phyloP scores from a whole-genome alignment of 805 yeast species.

The Torulaspora indica region DNA sequence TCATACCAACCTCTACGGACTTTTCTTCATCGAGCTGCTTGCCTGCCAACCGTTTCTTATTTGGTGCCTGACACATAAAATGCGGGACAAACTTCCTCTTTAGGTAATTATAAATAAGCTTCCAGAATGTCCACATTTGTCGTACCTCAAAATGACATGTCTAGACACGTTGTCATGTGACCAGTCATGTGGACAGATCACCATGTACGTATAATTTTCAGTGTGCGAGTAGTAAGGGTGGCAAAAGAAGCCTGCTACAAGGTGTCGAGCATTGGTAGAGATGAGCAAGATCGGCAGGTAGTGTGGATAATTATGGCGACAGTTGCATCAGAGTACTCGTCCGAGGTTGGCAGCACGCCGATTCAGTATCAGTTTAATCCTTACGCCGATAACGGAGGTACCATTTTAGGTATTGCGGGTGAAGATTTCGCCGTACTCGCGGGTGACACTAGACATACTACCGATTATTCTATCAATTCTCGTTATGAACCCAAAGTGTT shows the following conservation, averaged over 20 bases:
- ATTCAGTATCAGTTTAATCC: conserved; percentile 93
- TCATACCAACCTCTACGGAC: not conserved
- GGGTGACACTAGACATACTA: conserved; percentile 96
- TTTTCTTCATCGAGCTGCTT: not conserved
- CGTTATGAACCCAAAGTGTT: conserved; percentile 88
- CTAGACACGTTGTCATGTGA: conserved; percentile 1
- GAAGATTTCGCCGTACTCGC: conserved; percentile 95
- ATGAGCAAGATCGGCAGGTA: not conserved
- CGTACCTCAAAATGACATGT: not conserved
- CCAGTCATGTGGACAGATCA: not conserved
- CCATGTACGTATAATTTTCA: too few relatives aligned
- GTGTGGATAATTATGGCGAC: conserved; percentile 33
- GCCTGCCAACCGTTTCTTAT: not conserved
- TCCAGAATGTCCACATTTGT: not conserved
- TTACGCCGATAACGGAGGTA: conserved; percentile 93
- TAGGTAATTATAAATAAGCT: not conserved
- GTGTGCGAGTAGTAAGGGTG: too few relatives aligned
- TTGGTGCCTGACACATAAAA: not conserved
- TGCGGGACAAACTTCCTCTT: not conserved
- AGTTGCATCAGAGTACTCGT: conserved; percentile 62
- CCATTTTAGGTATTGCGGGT: conserved; percentile 95
- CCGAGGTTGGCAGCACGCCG: conserved; percentile 52
- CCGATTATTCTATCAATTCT: conserved; percentile 89
- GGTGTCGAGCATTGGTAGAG: not conserved
- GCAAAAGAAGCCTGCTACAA: conserved; percentile 10